A percentile compares a stretch with the other conserved stretches of the same genome.
Conservation (phyloP, 2,329 filamentous ascomycete genomes). For the Diplodia scrobiculata region DNA sequence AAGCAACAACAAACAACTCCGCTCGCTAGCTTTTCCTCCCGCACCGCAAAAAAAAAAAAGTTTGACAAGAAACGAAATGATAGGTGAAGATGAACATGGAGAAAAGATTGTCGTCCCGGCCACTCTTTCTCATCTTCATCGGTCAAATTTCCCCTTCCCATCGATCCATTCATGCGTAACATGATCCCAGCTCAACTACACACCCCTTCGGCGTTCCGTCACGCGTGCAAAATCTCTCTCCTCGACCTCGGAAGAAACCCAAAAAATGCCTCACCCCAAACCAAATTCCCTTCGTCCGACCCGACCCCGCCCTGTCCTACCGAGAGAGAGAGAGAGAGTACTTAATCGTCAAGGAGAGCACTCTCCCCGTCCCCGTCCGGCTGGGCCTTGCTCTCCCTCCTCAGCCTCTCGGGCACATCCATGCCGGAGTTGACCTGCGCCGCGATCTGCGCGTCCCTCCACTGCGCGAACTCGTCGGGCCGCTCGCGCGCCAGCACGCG, state of each 20-base stretch:
- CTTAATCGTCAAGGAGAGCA: not conserved
- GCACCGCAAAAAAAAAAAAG: too few relatives aligned
- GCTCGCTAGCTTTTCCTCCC: slow-evolving; percentile 5
- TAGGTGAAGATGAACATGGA: not conserved
- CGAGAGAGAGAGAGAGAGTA: too few relatives aligned
- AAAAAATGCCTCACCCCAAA: not conserved
- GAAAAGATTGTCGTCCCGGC: not conserved
- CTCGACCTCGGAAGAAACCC: not conserved
- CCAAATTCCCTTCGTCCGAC: too few relatives aligned
- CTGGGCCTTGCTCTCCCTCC: not conserved
- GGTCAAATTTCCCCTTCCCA: not conserved
- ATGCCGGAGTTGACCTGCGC: slow-evolving; percentile 39
- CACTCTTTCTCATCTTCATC: not conserved
- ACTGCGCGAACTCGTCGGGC: slow-evolving; percentile 39
- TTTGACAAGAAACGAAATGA: not conserved
- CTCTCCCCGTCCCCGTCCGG: not conserved
- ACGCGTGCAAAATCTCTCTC: not conserved
- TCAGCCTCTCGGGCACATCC: not conserved
- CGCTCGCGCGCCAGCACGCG: slow-evolving; percentile 56
- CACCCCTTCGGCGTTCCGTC: too few relatives aligned
- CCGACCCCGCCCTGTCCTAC: not conserved
- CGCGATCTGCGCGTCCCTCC: slow-evolving; percentile 44
- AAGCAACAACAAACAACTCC: not conserved
- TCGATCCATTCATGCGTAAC: too few relatives aligned
- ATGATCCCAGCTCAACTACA: not conserved